Percentiles rank a stretch among this genome's conserved stretches.
Conservation (phyloP, 352 stramenopile genomes). For the Phytopythium ostracodes region DNA sequence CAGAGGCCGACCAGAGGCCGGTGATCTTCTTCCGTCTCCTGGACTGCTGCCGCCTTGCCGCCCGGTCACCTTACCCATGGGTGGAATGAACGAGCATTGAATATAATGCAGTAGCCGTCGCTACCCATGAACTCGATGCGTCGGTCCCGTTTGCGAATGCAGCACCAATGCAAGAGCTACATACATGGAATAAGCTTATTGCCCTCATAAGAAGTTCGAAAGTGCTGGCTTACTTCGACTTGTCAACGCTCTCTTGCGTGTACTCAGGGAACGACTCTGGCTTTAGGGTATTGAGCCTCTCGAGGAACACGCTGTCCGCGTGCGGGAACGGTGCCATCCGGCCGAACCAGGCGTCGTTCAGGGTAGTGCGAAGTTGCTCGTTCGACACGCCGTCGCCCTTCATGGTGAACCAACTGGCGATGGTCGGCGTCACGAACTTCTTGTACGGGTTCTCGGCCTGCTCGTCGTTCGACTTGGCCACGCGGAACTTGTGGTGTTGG, state of each 20-base stretch:
- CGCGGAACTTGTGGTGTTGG: neutral
- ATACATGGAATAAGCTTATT: neutral
- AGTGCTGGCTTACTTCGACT: neutral
- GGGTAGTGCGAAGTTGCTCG: neutral
- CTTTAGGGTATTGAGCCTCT: neutral
- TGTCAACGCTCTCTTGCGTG: conserved; percentile 3
- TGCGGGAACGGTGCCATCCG: neutral
- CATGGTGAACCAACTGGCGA: conserved; percentile 2
- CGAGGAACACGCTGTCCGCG: conserved; percentile 1
- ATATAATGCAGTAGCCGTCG: too few species aligned
- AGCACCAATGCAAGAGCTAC: too few species aligned
- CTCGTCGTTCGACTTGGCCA: neutral
- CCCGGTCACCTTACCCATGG: conserved; percentile 77
- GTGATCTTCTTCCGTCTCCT: conserved; percentile 78
- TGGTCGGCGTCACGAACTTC: neutral
- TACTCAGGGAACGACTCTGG: neutral
- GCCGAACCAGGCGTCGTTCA: neutral
- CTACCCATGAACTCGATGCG: neutral
- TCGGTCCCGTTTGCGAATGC: neutral
- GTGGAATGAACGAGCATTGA: conserved; percentile 61
- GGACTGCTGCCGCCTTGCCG: conserved; percentile 73
- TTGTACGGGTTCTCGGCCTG: neutral
- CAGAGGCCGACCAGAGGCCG: conserved; percentile 65
- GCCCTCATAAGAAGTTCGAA: neutral
- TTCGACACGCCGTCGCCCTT: neutral